phyloP scores from a whole-genome alignment of 2,329 filamentous ascomycete species.

The Sclerotinia sclerotiorum region DNA sequence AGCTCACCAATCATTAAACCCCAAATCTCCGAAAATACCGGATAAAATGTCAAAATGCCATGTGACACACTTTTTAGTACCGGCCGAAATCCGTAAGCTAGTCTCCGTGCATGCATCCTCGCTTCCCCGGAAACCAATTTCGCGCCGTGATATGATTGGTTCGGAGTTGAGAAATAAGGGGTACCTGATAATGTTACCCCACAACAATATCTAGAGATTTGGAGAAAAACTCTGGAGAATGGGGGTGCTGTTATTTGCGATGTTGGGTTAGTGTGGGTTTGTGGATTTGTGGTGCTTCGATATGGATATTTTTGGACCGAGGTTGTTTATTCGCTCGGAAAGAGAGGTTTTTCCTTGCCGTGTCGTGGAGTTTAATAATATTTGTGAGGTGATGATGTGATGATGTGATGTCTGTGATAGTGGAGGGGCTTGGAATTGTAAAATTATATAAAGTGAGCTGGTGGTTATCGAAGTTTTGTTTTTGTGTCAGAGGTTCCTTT shows the following conservation, averaged over 20 bases:
- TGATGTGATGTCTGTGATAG: background rate
- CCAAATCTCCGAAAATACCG: too few species aligned
- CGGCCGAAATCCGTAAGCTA: background rate
- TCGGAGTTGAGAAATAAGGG: background rate
- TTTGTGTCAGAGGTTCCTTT: background rate
- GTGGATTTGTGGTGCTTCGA: background rate
- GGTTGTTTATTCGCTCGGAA: background rate
- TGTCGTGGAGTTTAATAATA: background rate
- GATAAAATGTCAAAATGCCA: too few species aligned
- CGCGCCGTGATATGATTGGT: background rate
- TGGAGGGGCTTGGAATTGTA: background rate
- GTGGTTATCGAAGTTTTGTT: background rate
- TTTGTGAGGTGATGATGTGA: too few species aligned
- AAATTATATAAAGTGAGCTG: background rate
- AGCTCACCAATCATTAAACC: too few species aligned
- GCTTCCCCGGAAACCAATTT: background rate
- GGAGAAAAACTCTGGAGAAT: background rate
- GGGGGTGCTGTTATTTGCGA: background rate
- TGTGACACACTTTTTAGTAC: too few species aligned
- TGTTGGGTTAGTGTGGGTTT: too few species aligned
- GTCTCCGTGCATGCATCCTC: background rate
- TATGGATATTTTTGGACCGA: background rate
- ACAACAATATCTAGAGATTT: background rate
- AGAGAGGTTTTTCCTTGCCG: background rate
- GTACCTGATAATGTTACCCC: background rate